Base-by-base conservation (phyloP, 495 filamentous ascomycete genomes). In the Podospora australis region DNA sequence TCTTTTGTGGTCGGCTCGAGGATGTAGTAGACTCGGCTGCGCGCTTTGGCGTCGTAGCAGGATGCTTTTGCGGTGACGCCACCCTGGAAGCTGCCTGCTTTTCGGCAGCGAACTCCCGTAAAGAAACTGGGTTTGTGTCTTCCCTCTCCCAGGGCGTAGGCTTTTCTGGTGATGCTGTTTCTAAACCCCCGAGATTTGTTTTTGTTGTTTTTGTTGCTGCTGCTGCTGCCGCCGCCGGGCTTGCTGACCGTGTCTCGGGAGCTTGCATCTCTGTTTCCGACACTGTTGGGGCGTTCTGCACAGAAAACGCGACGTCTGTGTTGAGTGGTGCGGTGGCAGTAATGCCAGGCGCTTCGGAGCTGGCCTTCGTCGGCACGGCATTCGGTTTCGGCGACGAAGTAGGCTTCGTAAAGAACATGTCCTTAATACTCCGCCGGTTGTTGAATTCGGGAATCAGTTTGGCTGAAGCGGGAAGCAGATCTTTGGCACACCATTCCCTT, bases 381-480 rank as follows among this genome's bases (percentile, higher is more conserved):
- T n/a, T 53, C 21, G 42, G 16, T 36, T 55, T 60, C 2, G 55
- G 11, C 26, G 52, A 24, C 1, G 56, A 35, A 4, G 51, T 24
- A 6, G 63, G 44, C 45, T 74, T 77, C 59, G 80, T 88, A 28
- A 70, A 75, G 54, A 97, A 96, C 90, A 97, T 96, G 52, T 95
- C 90, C 49, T 85, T 89, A 58, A 97, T 96, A 57, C 70, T 96
- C 51, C 80, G 77, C 3, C 90, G 81, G 39, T 80, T 82, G 51
- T 88, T 79, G 52, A 96, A 97, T 59, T 97, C 90, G 0, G 89
- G 86, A 34, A 96, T 83, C 13, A 91, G 73, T 54, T 81, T 89
- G 0, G 83, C 89, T 6, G 90, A 95, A 1, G 79, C 66, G n/a
- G 88, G 80, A 9, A 89, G 71, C 1, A 83, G 62, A 54, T 85